Base-by-base conservation (phyloP, 371 early-diverging fungal species). In the Sporodiniella umbellata region DNA sequence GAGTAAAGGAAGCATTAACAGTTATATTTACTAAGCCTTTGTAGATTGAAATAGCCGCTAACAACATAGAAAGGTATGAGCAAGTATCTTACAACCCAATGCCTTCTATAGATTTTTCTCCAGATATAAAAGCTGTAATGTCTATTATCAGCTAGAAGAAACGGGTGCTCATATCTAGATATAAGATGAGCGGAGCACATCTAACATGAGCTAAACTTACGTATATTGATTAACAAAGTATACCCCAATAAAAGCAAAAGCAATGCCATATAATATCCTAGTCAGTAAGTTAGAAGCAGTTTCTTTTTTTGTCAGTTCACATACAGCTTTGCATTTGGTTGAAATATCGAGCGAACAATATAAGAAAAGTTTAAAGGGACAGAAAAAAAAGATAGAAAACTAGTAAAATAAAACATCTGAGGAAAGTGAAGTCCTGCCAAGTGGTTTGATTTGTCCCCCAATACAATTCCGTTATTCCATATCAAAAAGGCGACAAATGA, bases 61-160 rank as follows among this genome's bases (percentile, higher is more conserved):
- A 76, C 22, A 11, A 84, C 44, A 60, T 96, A 96, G 0, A 50
- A 59, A 0, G 94, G 94, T 0, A 87, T 60, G 3, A 86, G 58
- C 1, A 75, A 47, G 57, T 92, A 94, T 18, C 84, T 73, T 1
- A 75, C 54, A 2, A 49, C 42, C 54, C 70, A 56, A 52, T 87
- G 81, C 10, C 76, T 58, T 0, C 80, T 78, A 48, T 83, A 91
- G 0, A 93, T 45, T 33, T 86, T 75, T 56, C 84, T 87, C 95
- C 96, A 96, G 18, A 98, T 49, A 63, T 98, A 98, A 64, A 98
- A 98, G 10, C 91, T 84, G 45, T 87, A 94, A 75, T 98, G 98
- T 30, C 97, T 81, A 63, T 98, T 98, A 60, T 98, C 98, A 54
- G 90, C 87, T 30, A 96, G 78, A 42, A 98, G 61, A 64, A 96